Conservation (phyloP, 768 basidiomycete genomes). For the Gymnopilus dilepis region DNA sequence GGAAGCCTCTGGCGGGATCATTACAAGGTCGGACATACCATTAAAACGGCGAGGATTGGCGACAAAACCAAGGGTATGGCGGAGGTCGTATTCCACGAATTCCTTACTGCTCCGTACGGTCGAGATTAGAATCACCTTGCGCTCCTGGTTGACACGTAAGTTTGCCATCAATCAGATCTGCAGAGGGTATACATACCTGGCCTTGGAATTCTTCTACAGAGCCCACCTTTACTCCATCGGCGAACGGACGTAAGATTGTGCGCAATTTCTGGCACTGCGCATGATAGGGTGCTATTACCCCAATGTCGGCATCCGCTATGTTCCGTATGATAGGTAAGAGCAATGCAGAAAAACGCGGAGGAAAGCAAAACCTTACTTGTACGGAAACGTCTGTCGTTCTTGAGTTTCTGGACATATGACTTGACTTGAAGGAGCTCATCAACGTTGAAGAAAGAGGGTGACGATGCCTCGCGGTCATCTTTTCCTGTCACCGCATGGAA, state of each 20-base stretch:
- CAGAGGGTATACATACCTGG: conserved; percentile 41
- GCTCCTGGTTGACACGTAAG: conserved; percentile 45
- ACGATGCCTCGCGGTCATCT: conserved; percentile 68
- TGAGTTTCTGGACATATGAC: conserved; percentile 47
- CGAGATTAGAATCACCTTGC: conserved; percentile 60
- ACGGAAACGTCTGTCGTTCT: conserved; percentile 37
- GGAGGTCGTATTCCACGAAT: conserved; percentile 57
- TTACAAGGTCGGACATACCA: conserved; percentile 40
- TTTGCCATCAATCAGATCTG: not conserved
- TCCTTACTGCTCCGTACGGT: conserved; percentile 62
- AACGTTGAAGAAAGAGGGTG: conserved; percentile 76
- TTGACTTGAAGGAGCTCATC: conserved; percentile 62
- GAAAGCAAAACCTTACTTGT: conserved; percentile 43
- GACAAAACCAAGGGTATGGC: conserved; percentile 63
- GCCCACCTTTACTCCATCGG: conserved; percentile 59
- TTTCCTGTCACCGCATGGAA: conserved; percentile 66
- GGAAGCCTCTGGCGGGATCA: not conserved
- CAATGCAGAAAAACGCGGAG: not conserved
- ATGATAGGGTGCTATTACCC: conserved; percentile 66
- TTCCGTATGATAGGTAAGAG: not conserved
- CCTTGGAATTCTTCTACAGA: conserved; percentile 74
- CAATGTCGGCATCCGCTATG: conserved; percentile 58
- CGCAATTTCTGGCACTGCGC: conserved; percentile 61
- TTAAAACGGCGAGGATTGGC: conserved; percentile 65
- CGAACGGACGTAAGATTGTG: conserved; percentile 35